Evolutionary conservation across 495 filamentous ascomycete species (phyloP).

Genomic region (Pyrenula aspistea): DNA sequence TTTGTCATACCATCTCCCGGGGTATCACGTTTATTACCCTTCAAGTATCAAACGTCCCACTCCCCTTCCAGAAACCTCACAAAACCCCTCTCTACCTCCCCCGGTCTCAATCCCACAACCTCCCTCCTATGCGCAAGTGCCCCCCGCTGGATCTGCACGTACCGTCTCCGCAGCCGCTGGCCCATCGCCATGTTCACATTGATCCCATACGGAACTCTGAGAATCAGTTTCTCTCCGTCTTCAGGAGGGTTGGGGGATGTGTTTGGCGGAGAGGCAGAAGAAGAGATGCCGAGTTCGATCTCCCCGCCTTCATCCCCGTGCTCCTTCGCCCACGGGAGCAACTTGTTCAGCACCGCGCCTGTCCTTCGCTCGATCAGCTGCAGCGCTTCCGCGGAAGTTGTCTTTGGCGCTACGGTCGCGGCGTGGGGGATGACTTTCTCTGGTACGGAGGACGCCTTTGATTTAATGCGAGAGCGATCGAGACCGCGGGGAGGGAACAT

Average conservation of each 20-base stretch:
- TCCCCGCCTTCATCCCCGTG: constrained; percentile 39
- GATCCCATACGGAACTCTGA: constrained; percentile 41
- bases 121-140: constrained; percentile 18
- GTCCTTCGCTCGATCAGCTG: constrained; percentile 78
- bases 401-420: constrained; percentile 60
- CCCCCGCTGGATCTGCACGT: constrained; percentile 62
- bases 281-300: constrained; percentile 28
- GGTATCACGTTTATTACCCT: too few species aligned
- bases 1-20: too few species aligned
- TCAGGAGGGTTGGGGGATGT: constrained; percentile 4
- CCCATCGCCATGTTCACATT: constrained; percentile 60
- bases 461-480: constrained; percentile 16
- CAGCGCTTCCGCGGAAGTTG: constrained; percentile 64
- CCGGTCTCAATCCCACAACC: constrained; percentile 17
- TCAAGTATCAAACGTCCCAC: not conserved
- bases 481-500: constrained; percentile 30
- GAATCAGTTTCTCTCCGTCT: constrained; percentile 4
- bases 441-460: constrained; percentile 39
- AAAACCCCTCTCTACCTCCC: constrained; percentile 33
- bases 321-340: constrained; percentile 57
- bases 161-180: constrained; percentile 75
- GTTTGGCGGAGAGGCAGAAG: constrained; percentile 23
- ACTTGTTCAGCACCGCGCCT: constrained; percentile 64
- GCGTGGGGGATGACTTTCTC: constrained; percentile 60
- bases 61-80: constrained; percentile 34